These are phyloP conservation scores for Neophaeococcomyces aloes DNA, from an alignment of 2,329 filamentous ascomycete species.

Conservation along the genomic window DNA sequence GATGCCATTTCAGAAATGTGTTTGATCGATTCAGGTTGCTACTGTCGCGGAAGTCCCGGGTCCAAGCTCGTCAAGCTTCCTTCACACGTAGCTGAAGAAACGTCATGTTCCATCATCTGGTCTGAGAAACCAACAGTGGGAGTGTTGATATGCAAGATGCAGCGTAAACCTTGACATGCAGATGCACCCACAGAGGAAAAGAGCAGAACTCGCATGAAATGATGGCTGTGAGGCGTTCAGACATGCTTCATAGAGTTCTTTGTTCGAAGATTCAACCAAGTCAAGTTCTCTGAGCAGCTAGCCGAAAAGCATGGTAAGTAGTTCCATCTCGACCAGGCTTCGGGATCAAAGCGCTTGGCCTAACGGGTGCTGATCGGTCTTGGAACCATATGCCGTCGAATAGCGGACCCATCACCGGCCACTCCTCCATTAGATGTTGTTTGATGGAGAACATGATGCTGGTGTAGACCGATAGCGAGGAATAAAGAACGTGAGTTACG, in stretches of 20 bases:
- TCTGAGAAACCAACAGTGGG: not conserved
- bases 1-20: not conserved
- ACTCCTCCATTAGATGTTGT: no score
- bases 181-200: no score
- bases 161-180: no score
- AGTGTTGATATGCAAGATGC: not conserved
- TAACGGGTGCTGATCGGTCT: no score
- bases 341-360: no score
- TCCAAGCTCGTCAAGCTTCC: slow-evolving; percentile 3
- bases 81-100: not conserved
- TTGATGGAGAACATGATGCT: no score
- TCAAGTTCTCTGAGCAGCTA: not conserved
- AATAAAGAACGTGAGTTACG: no score
- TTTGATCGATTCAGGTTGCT: not conserved
- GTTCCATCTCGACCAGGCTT: not conserved
- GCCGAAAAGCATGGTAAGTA: not conserved
- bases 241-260: not conserved
- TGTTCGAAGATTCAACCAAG: not conserved
- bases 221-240: not conserved
- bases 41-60: slow-evolving; percentile 1
- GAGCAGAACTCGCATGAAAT: no score
- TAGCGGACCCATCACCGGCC: no score
- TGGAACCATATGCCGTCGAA: no score
- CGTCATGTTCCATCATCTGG: not conserved
- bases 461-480: no score